These are phyloP conservation scores for Mortierella sp. DNA, from an alignment of 371 early-diverging fungal species.

Conservation along the genomic window DNA sequence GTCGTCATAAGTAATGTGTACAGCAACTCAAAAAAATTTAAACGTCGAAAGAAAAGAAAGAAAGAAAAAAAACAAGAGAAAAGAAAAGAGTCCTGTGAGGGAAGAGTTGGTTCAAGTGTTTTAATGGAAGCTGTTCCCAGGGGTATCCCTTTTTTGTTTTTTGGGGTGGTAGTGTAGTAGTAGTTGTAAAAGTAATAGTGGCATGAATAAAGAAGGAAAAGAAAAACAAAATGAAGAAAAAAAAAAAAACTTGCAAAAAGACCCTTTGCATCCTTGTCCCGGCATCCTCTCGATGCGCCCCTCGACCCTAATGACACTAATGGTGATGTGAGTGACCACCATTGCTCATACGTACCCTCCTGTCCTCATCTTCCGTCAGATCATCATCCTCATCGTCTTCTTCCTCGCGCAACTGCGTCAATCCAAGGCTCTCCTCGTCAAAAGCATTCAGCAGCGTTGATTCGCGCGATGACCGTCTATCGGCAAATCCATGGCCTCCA, in stretches of 20 bases:
- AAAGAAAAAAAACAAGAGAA: background rate
- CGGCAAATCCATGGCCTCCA: constrained; percentile 42
- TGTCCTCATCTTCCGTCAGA: constrained; percentile 46
- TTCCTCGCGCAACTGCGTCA: constrained; percentile 65
- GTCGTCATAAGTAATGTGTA: background rate
- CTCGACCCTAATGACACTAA: background rate
- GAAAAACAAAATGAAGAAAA: background rate
- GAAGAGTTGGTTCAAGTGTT: background rate
- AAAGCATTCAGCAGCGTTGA: constrained; percentile 67
- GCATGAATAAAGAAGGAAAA: constrained; percentile 9
- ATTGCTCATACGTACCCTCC: constrained; percentile 26
- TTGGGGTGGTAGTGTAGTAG: too few relatives aligned
- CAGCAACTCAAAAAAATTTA: too few relatives aligned
- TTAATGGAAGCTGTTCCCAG: background rate
- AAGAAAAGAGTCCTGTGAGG: background rate
- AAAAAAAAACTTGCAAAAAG: background rate
- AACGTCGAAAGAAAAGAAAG: background rate
- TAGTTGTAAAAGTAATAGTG: background rate
- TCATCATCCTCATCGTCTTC: constrained; percentile 57
- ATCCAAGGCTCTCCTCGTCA: constrained; percentile 68
- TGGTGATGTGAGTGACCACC: constrained; percentile 35
- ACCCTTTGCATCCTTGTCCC: background rate
- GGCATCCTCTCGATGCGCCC: background rate
- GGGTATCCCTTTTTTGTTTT: constrained; percentile 10
- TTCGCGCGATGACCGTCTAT: constrained; percentile 60